Conservation (phyloP, 2,329 filamentous ascomycete genomes). For the Pseudopyrenochaeta lycopersici region DNA sequence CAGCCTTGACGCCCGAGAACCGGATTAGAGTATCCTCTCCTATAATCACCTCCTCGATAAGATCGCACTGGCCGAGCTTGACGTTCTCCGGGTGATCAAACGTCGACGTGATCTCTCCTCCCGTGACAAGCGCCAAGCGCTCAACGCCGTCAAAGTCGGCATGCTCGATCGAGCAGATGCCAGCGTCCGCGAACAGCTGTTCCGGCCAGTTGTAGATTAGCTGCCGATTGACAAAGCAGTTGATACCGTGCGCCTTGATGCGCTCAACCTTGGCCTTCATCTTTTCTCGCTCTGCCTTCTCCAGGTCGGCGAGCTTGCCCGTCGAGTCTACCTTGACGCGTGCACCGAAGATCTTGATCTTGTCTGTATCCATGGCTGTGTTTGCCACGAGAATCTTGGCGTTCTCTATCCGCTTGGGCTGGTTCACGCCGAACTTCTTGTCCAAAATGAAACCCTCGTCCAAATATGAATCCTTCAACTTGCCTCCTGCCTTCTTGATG, state of each 20-base stretch:
- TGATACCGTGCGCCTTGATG: conserved; percentile 98
- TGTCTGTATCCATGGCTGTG: conserved; percentile 99
- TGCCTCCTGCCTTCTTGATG: conserved; percentile 98
- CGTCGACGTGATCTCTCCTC: conserved; percentile 95
- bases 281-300: conserved; percentile 98
- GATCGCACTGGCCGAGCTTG: conserved; percentile 91
- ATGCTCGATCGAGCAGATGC: conserved; percentile 98
- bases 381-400: conserved; percentile 98
- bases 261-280: conserved; percentile 99
- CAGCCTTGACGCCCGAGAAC: conserved; percentile 94
- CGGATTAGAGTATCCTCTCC: conserved; percentile 97
- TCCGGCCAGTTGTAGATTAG: conserved; percentile 99
- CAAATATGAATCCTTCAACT: conserved; percentile 95
- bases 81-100: conserved; percentile 98
- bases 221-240: conserved; percentile 99
- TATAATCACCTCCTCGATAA: conserved; percentile 98
- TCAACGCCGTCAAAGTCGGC: conserved; percentile 99
- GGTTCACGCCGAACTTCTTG: conserved; percentile 99
- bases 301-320: conserved; percentile 95
- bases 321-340: conserved; percentile 96
- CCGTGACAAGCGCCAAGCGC: conserved; percentile 90
- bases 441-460: conserved; percentile 98
- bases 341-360: conserved; percentile 99
- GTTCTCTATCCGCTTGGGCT: conserved; percentile 96
- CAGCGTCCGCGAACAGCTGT: conserved; percentile 96